phyloP scores from a whole-genome alignment of 2,329 filamentous ascomycete genomes.

The Aureobasidium lini region DNA sequence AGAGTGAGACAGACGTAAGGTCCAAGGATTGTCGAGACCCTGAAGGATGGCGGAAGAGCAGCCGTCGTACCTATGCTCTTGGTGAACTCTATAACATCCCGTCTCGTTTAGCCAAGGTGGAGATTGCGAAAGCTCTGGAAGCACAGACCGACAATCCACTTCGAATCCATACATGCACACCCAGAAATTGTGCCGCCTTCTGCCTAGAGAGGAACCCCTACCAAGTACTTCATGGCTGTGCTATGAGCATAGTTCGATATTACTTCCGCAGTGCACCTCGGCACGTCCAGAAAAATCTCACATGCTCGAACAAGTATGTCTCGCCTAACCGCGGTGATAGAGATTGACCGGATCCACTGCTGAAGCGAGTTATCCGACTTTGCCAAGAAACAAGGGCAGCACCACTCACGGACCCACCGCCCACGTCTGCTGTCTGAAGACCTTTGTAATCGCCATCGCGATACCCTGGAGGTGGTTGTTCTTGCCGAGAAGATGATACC shows the following conservation, averaged over 20 bases:
- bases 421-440: background rate
- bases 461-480: background rate
- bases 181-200: background rate
- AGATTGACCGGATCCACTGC: background rate
- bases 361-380: background rate
- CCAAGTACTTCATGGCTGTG: background rate
- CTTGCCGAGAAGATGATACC: background rate
- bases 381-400: slow-evolving; percentile 18
- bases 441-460: background rate
- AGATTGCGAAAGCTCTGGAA: slow-evolving; percentile 7
- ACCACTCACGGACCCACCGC: slow-evolving; percentile 33
- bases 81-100: background rate
- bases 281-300: too few relatives aligned
- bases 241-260: background rate
- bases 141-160: slow-evolving; percentile 2
- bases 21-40: slow-evolving; percentile 2
- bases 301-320: too few relatives aligned
- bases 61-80: background rate
- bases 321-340: background rate
- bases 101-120: background rate
- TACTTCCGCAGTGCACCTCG: background rate
- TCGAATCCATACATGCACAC: background rate
- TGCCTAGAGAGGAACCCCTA: background rate
- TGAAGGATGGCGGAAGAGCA: background rate
- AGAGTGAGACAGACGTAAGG: background rate